Conservation (phyloP, 768 basidiomycete species). For the Termitomyces heimii region DNA sequence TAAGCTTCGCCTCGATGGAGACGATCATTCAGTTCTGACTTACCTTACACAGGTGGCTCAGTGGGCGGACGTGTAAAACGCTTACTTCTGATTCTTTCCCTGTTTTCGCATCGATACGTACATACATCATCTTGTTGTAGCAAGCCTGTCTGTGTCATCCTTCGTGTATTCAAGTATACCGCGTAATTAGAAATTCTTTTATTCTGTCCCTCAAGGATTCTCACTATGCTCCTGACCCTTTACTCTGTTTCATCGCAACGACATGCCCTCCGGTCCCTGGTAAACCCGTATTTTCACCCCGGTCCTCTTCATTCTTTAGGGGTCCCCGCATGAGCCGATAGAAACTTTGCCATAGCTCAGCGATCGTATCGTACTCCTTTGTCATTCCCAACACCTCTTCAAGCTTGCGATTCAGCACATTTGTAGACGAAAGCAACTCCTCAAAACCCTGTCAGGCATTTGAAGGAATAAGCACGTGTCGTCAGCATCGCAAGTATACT, state of each 20-base stretch:
- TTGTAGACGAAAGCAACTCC: constrained; percentile 78
- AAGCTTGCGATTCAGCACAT: constrained; percentile 82
- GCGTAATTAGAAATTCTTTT: constrained; percentile 17
- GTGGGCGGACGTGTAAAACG: constrained; percentile 53
- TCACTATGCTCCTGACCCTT: constrained; percentile 1
- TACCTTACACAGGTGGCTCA: constrained; percentile 32
- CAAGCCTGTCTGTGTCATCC: constrained; percentile 8
- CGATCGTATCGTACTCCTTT: constrained; percentile 86
- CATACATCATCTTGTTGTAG: constrained; percentile 16
- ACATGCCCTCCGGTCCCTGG: constrained; percentile 74
- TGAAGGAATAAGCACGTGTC: neutral
- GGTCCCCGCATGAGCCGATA: constrained; percentile 68
- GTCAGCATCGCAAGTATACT: constrained; percentile 11
- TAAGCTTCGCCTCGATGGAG: constrained; percentile 21
- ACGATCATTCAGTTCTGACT: neutral
- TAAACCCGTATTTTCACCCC: constrained; percentile 34
- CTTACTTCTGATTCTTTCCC: constrained; percentile 19
- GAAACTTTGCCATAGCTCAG: constrained; percentile 78
- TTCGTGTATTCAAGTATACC: constrained; percentile 33
- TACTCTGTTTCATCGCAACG: constrained; percentile 28
- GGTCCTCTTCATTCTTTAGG: constrained; percentile 26
- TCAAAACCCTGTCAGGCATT: constrained; percentile 65
- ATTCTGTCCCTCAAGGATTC: constrained; percentile 8
- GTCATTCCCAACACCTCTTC: constrained; percentile 94
- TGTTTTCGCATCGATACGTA: constrained; percentile 14